Conservation (phyloP, 1,284 basidiomycete genomes). For the Pseudozyma thailandica region DNA sequence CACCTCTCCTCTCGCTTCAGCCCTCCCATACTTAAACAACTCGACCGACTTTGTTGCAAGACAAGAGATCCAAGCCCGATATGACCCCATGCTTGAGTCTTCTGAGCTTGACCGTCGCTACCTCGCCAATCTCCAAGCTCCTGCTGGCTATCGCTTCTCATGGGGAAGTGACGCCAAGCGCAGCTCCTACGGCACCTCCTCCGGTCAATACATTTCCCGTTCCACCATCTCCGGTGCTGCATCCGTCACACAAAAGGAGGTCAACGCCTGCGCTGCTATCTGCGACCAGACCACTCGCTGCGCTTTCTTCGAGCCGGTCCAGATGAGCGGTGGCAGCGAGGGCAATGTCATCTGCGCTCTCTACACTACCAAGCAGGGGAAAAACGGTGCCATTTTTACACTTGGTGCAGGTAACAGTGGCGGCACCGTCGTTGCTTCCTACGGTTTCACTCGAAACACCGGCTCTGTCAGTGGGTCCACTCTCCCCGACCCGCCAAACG, state of each 20-base stretch:
- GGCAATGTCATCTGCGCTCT: slow-evolving; percentile 34
- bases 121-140: slow-evolving; percentile 6
- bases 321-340: slow-evolving; percentile 20
- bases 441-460: slow-evolving; percentile 14
- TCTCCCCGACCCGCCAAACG: slow-evolving; percentile 16
- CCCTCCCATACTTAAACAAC: slow-evolving; percentile 12
- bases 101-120: slow-evolving; percentile 12
- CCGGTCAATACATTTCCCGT: slow-evolving; percentile 23
- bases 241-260: slow-evolving; percentile 9
- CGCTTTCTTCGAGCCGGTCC: slow-evolving; percentile 25
- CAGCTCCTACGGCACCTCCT: slow-evolving; percentile 14
- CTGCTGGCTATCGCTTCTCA: slow-evolving; percentile 13
- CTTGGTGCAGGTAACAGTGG: slow-evolving; percentile 11
- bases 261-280: slow-evolving; percentile 13
- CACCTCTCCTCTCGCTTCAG: slow-evolving; percentile 5
- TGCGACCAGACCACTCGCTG: slow-evolving; percentile 7
- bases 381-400: slow-evolving; percentile 6
- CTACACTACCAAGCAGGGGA: slow-evolving; percentile 21
- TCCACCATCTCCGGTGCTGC: slow-evolving; percentile 16
- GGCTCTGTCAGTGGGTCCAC: background rate
- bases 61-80: slow-evolving; percentile 12
- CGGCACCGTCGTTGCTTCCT: slow-evolving; percentile 19
- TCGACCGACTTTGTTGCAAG: slow-evolving; percentile 10
- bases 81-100: background rate
- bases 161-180: slow-evolving; percentile 27